Evolutionary conservation across 2,329 filamentous ascomycete species (phyloP), one percentile per base, ranked within the genome.

Genomic region (Botrytis paeoniae): DNA sequence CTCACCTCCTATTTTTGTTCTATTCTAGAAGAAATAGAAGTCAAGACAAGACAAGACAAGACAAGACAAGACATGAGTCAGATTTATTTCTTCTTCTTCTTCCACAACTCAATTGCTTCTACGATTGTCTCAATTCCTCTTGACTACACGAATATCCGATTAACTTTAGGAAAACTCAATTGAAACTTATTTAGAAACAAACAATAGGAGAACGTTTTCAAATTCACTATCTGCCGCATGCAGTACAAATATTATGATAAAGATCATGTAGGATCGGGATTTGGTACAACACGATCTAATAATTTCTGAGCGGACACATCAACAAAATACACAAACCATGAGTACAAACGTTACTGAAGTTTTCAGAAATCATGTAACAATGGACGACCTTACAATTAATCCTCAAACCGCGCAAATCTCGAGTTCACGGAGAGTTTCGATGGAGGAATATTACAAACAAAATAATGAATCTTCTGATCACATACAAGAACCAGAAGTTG

Each of bases 361-460:
- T 22, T 72, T 61, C 62, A 69, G 70, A 51, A 68, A 61, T 59
- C 45, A 72, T 69, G 70, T 51, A 72, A 68, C 48, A 25, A 72
- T 72, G 70, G 70, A 72, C 39, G 70, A 72, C 25, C 39, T 69
- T 20, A 39, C 62, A 29, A 43, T 41, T 29, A 29, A 35, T 37
- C 25, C 62, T 32, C 70, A 57, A 45, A 48, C 45, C 35, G 57
- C 70, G 20, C 62, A 43, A 9, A 61, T 41, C 18, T 60, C 69
- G n/a, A 71, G 48, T 39, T 45, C 32, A 10, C 37, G 62, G 18
- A n/a, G 37, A 68, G 51, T 68, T 32, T 69, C 70, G 22, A 72
- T 72, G 70, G 62, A 72, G 51, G 22, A 66, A 16, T 68, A 72
- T 32, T 68, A 43, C 48, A 69, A 72, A n/a, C 35, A 43, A 29